Conservation (phyloP, 139 green algal genomes). For the Chlorella sp. region DNA sequence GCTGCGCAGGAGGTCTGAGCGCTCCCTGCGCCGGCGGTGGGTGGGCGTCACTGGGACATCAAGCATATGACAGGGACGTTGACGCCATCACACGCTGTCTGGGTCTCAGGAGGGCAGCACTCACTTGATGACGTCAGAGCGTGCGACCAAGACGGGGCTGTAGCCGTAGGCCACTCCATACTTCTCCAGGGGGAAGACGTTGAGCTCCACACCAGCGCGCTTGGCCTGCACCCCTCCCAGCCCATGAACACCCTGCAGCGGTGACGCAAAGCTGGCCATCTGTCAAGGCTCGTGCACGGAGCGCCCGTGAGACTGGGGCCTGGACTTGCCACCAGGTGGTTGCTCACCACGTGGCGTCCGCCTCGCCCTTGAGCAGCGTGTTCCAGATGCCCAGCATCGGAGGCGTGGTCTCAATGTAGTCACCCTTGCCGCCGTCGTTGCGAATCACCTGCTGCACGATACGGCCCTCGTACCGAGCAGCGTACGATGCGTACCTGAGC, state of each 20-base stretch:
- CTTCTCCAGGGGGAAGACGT: conserved; percentile 61
- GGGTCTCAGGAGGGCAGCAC: too few species aligned
- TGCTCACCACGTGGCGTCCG: conserved; percentile 65
- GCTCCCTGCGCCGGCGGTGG: conserved; percentile 13
- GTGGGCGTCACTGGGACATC: too few species aligned
- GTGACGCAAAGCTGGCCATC: background rate
- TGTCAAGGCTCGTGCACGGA: too few species aligned
- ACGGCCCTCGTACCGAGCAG: conserved; percentile 76
- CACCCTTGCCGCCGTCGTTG: conserved; percentile 69
- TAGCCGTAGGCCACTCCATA: conserved; percentile 70
- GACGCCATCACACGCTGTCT: too few species aligned
- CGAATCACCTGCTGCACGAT: conserved; percentile 78
- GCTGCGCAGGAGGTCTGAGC: conserved; percentile 23
- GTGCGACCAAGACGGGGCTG: conserved; percentile 53
- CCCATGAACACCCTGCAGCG: conserved; percentile 63
- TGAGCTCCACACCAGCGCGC: conserved; percentile 55
- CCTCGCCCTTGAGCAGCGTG: conserved; percentile 62
- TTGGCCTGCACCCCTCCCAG: conserved; percentile 77
- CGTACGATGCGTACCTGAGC: conserved; percentile 23
- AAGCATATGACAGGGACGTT: too few species aligned
- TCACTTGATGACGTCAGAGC: conserved; percentile 46
- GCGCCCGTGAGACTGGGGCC: too few species aligned
- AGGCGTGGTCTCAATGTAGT: conserved; percentile 60
- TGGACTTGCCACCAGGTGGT: too few species aligned
- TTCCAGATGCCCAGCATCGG: conserved; percentile 82